Evolutionary conservation across 2,329 filamentous ascomycete genomes (phyloP).

Genomic region (Capronia americana): DNA sequence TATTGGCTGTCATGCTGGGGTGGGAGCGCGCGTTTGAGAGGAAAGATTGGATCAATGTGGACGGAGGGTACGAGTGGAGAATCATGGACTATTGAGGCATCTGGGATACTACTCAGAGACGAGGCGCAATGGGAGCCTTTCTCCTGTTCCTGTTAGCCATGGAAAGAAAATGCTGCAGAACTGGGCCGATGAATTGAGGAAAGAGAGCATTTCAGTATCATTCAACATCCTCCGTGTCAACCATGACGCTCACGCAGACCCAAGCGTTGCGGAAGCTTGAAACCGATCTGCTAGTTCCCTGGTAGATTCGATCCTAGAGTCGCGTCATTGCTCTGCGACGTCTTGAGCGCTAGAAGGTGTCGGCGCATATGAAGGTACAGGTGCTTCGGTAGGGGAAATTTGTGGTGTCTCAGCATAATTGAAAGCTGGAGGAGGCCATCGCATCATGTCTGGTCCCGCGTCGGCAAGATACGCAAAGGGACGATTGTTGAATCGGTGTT

Average conservation of each 20-base stretch:
- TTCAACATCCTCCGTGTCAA: not conserved
- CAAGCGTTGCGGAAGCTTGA: not conserved
- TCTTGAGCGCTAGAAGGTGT: not conserved
- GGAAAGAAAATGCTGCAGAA: not conserved
- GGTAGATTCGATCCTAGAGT: not conserved
- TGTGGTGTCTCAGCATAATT: not conserved
- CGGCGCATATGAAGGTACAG: not conserved
- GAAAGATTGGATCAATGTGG: constrained; percentile 78
- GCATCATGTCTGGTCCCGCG: not conserved
- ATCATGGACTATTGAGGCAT: constrained; percentile 45
- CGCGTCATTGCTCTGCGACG: not conserved
- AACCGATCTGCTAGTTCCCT: not conserved
- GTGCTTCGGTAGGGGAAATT: not conserved
- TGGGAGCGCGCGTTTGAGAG: constrained; percentile 70
- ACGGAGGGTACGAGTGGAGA: constrained; percentile 70
- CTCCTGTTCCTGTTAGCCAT: not conserved
- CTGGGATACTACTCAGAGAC: no score
- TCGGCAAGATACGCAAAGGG: not conserved
- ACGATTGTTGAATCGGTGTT: not conserved
- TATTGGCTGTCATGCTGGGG: constrained; percentile 85
- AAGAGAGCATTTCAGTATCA: not conserved
- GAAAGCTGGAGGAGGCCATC: not conserved
- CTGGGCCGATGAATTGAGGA: not conserved
- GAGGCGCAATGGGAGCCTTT: not conserved
- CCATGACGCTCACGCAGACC: not conserved